A percentile compares a stretch with the other conserved stretches of the same genome.
These are phyloP conservation scores for Lyophyllum semitale DNA, from an alignment of 768 basidiomycete genomes.

Conservation along the genomic window DNA sequence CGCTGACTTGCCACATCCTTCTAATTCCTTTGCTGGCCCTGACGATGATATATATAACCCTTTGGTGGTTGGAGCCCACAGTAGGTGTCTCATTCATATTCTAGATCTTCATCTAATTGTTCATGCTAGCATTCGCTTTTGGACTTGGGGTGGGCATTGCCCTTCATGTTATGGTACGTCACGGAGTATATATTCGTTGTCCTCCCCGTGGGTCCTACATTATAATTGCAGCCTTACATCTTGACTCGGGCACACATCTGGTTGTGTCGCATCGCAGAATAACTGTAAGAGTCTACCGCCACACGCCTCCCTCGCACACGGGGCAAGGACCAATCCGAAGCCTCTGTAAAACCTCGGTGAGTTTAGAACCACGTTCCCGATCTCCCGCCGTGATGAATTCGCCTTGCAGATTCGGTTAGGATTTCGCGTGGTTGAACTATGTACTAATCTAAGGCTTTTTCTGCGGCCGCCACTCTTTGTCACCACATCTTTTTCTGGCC, in stretches of 20 bases:
- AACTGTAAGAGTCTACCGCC: constrained; percentile 47
- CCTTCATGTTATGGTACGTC: constrained; percentile 53
- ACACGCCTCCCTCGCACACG: constrained; percentile 39
- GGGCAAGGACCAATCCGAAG: constrained; percentile 33
- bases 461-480: constrained; percentile 68
- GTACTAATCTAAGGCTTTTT: constrained; percentile 65
- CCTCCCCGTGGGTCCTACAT: constrained; percentile 45
- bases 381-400: not conserved
- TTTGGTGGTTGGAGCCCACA: constrained; percentile 62
- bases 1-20: constrained; percentile 26
- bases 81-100: constrained; percentile 31
- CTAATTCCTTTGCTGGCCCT: constrained; percentile 50
- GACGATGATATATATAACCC: constrained; percentile 55
- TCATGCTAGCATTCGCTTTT: constrained; percentile 49
- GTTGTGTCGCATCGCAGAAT: constrained; percentile 49
- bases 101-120: not conserved
- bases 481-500: constrained; percentile 69
- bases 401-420: constrained; percentile 57
- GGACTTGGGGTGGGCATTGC: constrained; percentile 61
- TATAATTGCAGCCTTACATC: constrained; percentile 21
- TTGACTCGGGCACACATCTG: constrained; percentile 49
- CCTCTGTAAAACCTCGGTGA: constrained; percentile 61
- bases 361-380: constrained; percentile 11
- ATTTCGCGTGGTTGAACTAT: constrained; percentile 61
- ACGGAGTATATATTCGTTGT: constrained; percentile 61